Evolutionary conservation across 352 stramenopile species (phyloP), one percentile per base, ranked within the genome.

Genomic region (Phytophthora pisi): DNA sequence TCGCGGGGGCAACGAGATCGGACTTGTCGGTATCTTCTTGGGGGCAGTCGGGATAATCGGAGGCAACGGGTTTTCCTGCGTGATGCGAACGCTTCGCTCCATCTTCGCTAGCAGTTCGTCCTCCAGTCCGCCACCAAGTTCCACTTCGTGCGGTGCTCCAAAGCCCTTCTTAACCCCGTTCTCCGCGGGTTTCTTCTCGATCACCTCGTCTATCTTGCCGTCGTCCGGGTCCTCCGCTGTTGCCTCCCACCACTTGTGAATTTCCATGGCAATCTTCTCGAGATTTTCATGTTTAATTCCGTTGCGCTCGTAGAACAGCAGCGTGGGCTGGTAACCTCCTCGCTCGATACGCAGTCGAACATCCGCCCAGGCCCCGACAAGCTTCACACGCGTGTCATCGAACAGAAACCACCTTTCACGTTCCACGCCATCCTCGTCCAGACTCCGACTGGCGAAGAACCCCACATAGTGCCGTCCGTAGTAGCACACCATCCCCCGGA

Each of bases 381-480:
- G 81, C 73, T 90, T 91, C 10, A 95, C 88, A 5, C 84, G 84
- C 50, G 84, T 92, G 64, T 95, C 88, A 64, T 95, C 88, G 75
- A 95, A 95, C 23, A 95, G 72, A 51, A 88, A 93, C 88, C 85
- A 95, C 2, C 72, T 68, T 56, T 93, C 83, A 2, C 74, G 38
- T 11, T 79, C 75, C 5, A 81, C 68, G 30, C 78, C 83, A 38
- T 90, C 70, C 1, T 78, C 68, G 49, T 84, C 76, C 9, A 85
- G 51, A 47, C 81, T 86, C 15, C 76, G 83, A 72, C 85, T 93
- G 30, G 84, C 78, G 60, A 95, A 95, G 64, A 95, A 95, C 15
- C 88, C 86, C 6, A 95, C 88, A 62, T 95, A 95, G 64, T 95
- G 88, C 5, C 82, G 75, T 31, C 88, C 88, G 50, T 95, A 95